Conservation (phyloP, 2,329 filamentous ascomycete species). For the Gliomastix tumulicola region DNA sequence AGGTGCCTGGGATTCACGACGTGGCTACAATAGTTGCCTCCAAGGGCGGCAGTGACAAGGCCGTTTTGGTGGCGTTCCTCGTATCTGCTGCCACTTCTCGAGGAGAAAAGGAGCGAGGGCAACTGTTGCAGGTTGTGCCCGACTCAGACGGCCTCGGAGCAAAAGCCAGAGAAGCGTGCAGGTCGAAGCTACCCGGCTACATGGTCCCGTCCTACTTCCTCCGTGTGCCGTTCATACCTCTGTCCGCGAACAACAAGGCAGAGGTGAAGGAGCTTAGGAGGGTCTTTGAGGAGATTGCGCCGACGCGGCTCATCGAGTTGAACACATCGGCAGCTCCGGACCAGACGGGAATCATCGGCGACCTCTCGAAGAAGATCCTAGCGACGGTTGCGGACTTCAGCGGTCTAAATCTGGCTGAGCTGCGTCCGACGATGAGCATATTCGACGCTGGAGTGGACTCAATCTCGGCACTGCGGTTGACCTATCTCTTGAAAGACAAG, state of each 20-base stretch:
- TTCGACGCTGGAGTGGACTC: conserved; percentile 88
- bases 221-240: conserved; percentile 61
- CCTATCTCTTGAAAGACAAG: conserved; percentile 52
- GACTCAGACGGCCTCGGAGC: conserved; percentile 30
- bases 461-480: conserved; percentile 70
- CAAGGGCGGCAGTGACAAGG: conserved; percentile 62
- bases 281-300: conserved; percentile 56
- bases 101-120: not conserved
- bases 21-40: conserved; percentile 69
- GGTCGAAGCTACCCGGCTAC: conserved; percentile 65
- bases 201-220: conserved; percentile 89
- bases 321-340: conserved; percentile 11
- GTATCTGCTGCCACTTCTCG: conserved; percentile 7
- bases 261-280: conserved; percentile 63
- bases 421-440: conserved; percentile 56
- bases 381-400: conserved; percentile 46
- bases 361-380: conserved; percentile 39
- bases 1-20: conserved; percentile 52
- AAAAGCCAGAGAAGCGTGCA: conserved; percentile 55
- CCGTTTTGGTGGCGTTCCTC: conserved; percentile 76
- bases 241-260: conserved; percentile 86
- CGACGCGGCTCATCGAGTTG: conserved; percentile 54
- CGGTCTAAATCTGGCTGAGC: conserved; percentile 28
- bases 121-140: conserved; percentile 14
- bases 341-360: conserved; percentile 11